Evolutionary conservation across 345 rosid genomes (phyloP), one percentile per base, ranked within the genome.

Genomic region (Salix dunnii): DNA sequence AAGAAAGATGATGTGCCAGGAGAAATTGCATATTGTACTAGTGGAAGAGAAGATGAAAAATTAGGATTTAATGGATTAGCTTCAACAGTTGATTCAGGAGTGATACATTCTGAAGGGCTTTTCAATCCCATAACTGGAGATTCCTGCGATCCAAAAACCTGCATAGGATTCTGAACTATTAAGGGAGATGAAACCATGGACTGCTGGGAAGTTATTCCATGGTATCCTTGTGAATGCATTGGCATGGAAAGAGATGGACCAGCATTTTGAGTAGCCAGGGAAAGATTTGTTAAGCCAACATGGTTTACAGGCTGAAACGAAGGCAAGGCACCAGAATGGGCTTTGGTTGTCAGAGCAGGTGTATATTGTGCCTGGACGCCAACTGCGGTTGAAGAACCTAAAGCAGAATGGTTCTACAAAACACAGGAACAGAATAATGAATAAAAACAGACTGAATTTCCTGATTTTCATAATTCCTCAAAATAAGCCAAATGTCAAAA

Each of bases 381-480:
- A 66, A 69, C 82, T 66, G 46, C 25, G 1, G 76, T 46, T 35
- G 84, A 75, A 53, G 70, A 30, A 42, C 71, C 72, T 14, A 33
- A 67, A 64, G 84, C 75, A 20, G 74, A 81, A n/a, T 76, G 82
- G 61, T 87, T 78, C 84, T 82, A 68, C 23, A 74, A 78, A 74
- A 12, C 25, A 76, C 17, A 14, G 40, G 68, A 66, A 27, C 2
- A 30, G 48, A 36, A 60, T 38, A 53, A 66, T 42, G 23, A 5
- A 30, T 4, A 62, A 73, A 53, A 53, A 71, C 0, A 5, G 23
- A 28, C 51, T 49, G 72, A 73, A 40, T 33, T 30, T 51, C 69
- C 66, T 33, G 23, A 33, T 33, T 58, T 20, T 9, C 23, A 21
- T 11, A 70, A 48, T 53, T 28, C 33, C 10, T 73, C 51, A 28